Percentiles rank a stretch among this genome's conserved stretches.
Conservation (phyloP, 2,329 filamentous ascomycete species). For the Penicillium sp. region DNA sequence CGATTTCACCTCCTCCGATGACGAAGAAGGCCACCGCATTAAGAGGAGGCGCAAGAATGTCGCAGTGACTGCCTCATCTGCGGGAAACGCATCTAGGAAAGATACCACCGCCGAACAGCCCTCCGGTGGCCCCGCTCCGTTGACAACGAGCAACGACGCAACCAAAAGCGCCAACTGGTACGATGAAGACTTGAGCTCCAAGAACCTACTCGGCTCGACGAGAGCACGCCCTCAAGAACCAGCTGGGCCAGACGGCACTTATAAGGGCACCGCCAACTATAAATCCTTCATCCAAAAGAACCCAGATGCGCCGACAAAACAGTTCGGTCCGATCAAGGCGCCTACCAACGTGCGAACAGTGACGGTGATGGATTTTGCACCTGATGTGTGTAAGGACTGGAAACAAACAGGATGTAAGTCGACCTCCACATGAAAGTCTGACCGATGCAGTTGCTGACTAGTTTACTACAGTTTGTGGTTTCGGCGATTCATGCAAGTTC, state of each 20-base stretch:
- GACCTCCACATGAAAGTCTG: neutral
- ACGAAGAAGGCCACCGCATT: constrained; percentile 70
- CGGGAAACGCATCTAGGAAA: constrained; percentile 34
- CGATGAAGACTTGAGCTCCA: constrained; percentile 62
- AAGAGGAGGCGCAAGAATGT: constrained; percentile 75
- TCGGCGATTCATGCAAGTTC: constrained; percentile 60
- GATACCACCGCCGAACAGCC: constrained; percentile 53
- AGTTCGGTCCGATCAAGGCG: constrained; percentile 80
- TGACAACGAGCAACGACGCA: constrained; percentile 74
- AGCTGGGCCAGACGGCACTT: constrained; percentile 61
- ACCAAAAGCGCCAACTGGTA: constrained; percentile 90
- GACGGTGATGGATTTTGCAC: constrained; percentile 85
- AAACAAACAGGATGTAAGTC: constrained; percentile 63
- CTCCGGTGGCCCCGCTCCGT: constrained; percentile 61
- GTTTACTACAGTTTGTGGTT: neutral
- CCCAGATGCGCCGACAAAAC: constrained; percentile 65
- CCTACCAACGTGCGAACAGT: constrained; percentile 87
- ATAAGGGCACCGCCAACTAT: constrained; percentile 72
- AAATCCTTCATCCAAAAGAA: constrained; percentile 77
- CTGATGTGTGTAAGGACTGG: constrained; percentile 94
- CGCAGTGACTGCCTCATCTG: constrained; percentile 64
- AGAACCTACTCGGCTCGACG: constrained; percentile 44
- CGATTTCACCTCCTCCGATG: constrained; percentile 70
- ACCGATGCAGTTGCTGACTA: constrained; percentile 28
- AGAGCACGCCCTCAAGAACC: constrained; percentile 19